These are phyloP conservation scores for Vigna hirtella DNA, from an alignment of 306 rosid species.

Conservation along the genomic window DNA sequence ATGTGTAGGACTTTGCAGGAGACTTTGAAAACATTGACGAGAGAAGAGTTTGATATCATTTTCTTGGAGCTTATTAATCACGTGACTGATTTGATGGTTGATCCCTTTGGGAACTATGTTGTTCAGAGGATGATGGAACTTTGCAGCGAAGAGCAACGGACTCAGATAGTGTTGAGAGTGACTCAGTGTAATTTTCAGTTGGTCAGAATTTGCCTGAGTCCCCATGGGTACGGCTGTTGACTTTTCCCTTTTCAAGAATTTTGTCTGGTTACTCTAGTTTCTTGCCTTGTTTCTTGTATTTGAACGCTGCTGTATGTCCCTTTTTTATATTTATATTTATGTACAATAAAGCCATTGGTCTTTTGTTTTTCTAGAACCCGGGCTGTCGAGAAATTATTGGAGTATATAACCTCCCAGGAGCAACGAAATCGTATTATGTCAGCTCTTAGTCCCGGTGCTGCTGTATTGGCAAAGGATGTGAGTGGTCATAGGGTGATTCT, in stretches of 20 bases:
- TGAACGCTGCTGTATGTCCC: neutral
- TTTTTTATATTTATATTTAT: neutral
- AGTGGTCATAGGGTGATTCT: slow-evolving; percentile 66
- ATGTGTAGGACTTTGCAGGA: slow-evolving; percentile 53
- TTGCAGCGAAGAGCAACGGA: slow-evolving; percentile 61
- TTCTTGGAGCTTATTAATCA: slow-evolving; percentile 52
- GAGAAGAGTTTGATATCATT: slow-evolving; percentile 33
- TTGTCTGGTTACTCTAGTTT: slow-evolving; percentile 1
- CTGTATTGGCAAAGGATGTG: slow-evolving; percentile 50
- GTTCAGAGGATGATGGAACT: slow-evolving; percentile 61
- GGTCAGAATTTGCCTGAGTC: slow-evolving; percentile 47
- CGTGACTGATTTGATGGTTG: slow-evolving; percentile 50
- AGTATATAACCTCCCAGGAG: slow-evolving; percentile 45
- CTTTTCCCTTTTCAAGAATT: neutral
- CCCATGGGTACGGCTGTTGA: slow-evolving; percentile 58
- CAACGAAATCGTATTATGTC: slow-evolving; percentile 49
- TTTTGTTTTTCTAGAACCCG: slow-evolving; percentile 51
- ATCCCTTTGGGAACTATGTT: slow-evolving; percentile 64
- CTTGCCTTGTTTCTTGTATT: neutral
- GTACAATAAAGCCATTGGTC: neutral
- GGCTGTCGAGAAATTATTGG: slow-evolving; percentile 58
- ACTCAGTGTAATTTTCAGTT: slow-evolving; percentile 35
- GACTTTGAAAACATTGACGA: slow-evolving; percentile 37
- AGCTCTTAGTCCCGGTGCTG: slow-evolving; percentile 52
- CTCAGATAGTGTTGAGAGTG: slow-evolving; percentile 44